These are phyloP conservation scores for Phytophthora constricta DNA, from an alignment of 352 stramenopile species.

Conservation along the genomic window DNA sequence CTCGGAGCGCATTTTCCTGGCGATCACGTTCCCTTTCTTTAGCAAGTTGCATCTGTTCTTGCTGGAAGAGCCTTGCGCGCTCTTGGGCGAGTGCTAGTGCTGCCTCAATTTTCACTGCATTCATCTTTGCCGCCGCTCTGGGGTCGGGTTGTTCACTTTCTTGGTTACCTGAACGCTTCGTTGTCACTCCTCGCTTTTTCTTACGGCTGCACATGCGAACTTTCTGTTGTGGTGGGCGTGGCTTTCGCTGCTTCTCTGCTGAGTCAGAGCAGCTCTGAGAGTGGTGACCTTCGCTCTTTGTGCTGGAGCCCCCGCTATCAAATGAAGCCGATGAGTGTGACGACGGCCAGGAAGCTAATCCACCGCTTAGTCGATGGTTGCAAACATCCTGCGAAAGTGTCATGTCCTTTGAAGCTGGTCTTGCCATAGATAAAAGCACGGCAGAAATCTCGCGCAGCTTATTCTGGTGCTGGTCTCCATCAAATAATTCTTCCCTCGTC, in stretches of 20 bases:
- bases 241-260: slow-evolving; percentile 23
- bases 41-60: slow-evolving; percentile 35
- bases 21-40: slow-evolving; percentile 28
- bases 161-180: slow-evolving; percentile 25
- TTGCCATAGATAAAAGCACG: not conserved
- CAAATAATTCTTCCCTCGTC: slow-evolving; percentile 1
- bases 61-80: slow-evolving; percentile 38
- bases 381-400: slow-evolving; percentile 5
- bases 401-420: not conserved
- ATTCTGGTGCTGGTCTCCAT: slow-evolving; percentile 6
- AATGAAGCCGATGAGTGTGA: slow-evolving; percentile 11
- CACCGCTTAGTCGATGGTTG: slow-evolving; percentile 9
- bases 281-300: no score
- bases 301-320: slow-evolving; percentile 2
- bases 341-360: slow-evolving; percentile 19
- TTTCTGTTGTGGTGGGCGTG: slow-evolving; percentile 34
- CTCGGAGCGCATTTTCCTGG: slow-evolving; percentile 26
- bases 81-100: slow-evolving; percentile 47
- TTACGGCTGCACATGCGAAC: slow-evolving; percentile 26
- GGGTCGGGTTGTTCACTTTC: slow-evolving; percentile 21
- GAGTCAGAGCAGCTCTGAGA: no score
- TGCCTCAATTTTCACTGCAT: slow-evolving; percentile 43
- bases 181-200: slow-evolving; percentile 20
- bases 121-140: slow-evolving; percentile 26
- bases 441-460: slow-evolving; percentile 1